Base-by-base conservation (phyloP, 257 asterid species). In the Nicotiana otophora region DNA sequence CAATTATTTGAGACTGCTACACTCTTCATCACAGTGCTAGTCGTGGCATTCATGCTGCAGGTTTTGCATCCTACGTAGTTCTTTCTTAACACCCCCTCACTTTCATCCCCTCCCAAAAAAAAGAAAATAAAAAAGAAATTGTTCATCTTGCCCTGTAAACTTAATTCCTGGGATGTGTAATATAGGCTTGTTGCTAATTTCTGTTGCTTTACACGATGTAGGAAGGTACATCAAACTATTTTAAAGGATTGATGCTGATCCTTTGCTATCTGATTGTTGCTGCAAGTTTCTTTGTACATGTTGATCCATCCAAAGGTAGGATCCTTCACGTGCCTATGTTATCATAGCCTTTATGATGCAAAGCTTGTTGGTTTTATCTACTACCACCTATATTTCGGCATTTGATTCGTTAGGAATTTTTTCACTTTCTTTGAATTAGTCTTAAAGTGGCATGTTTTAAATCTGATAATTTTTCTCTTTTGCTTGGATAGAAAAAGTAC, bases 1-100 rank as follows among this genome's bases (percentile, higher is more conserved):
- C 97, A 94, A 83, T 98, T 96, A 84, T 96, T 96, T 17, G 99
- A 96, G 90, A 96, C 99, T 20, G 97, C 99, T 34, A 92, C 99
- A 2, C 92, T 96, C 36, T 96, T 94, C 86, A 96, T 96, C 89
- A 94, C 98, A 0, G 99, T 96, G 81, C 87, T 96, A 76, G 99
- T 96, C 62, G 99, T 96, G 86, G 99, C 98, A n/a, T 96, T 96
- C 86, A 93, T 96, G 98, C 92, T 96, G 87, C 98, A 96, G 98
- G 99, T 96, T 88, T 34, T 57, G 90, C 36, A 31, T 31, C 67
- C 42, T 17, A 65, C 55, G 8, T 61, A 23, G 34, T 78, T 36
- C 69, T 55, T 10, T 48, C 48, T n/a, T 16, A 61, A 46, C 33
- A 57, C 6, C 39, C 39, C 42, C 60, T 15, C 26, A 23, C 61